Evolutionary conservation across 2,329 filamentous ascomycete genomes (phyloP).

Genomic region (Bertia moriformis): DNA sequence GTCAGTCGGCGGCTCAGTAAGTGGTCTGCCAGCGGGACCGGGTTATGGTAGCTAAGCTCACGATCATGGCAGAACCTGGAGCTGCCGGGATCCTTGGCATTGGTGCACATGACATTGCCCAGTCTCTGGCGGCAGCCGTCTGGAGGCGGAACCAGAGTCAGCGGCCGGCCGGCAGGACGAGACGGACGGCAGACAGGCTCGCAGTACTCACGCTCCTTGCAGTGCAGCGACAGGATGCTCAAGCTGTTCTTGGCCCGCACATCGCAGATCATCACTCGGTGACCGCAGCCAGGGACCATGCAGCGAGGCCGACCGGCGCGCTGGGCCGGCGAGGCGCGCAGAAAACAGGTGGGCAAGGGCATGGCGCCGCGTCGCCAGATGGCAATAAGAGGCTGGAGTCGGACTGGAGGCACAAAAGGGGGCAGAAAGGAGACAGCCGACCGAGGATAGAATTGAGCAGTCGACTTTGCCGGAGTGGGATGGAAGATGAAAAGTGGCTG

Average conservation of each 20-base stretch:
- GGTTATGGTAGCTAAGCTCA: not conserved
- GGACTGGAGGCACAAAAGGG: no score
- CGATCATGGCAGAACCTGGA: not conserved
- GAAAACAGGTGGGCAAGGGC: no score
- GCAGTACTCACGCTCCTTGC: not conserved
- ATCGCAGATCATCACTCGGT: not conserved
- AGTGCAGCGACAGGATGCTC: not conserved
- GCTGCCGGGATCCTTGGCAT: not conserved
- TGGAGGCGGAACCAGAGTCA: not conserved
- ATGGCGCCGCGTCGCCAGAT: no score
- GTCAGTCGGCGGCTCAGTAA: no score
- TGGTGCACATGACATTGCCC: not conserved
- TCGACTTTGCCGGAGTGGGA: no score
- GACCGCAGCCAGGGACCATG: not conserved
- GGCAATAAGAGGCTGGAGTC: no score
- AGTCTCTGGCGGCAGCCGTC: not conserved
- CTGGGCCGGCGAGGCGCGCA: no score
- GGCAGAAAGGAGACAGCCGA: no score
- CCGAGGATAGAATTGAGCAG: no score
- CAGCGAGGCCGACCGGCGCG: not conserved
- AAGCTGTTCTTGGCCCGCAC: not conserved
- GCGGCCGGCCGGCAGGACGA: no score
- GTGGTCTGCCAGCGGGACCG: not conserved
- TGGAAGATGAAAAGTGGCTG: no score
- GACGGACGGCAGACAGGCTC: not conserved